Evolutionary conservation across 192 early-diverging fungal genomes (phyloP).

Genomic region (Backusella macrospora): DNA sequence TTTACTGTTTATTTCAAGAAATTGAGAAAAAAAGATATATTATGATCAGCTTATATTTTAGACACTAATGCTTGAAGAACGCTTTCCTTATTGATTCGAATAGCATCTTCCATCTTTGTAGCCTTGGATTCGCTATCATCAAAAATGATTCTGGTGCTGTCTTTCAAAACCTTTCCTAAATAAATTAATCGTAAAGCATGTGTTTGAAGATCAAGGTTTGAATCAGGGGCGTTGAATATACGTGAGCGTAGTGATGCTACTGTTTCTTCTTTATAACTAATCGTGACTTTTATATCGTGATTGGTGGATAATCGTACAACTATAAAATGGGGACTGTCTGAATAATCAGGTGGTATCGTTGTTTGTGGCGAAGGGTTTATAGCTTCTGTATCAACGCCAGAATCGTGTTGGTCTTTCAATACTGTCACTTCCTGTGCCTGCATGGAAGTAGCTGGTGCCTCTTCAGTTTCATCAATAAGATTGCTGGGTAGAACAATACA

Average conservation of each 20-base stretch:
- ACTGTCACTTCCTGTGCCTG: neutral
- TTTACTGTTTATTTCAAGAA: neutral
- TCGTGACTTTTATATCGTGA: conserved; percentile 26
- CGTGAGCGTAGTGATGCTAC: conserved; percentile 32
- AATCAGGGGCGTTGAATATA: conserved; percentile 24
- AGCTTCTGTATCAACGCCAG: neutral
- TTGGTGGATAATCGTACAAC: conserved; percentile 42
- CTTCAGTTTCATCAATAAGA: conserved; percentile 22
- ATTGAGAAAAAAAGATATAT: neutral
- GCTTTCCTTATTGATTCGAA: neutral
- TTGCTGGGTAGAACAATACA: conserved; percentile 65
- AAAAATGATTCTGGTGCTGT: conserved; percentile 15
- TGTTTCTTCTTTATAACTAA: conserved; percentile 27
- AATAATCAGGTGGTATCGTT: neutral
- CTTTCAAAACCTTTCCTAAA: conserved; percentile 49
- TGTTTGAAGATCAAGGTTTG: conserved; percentile 22
- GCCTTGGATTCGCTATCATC: neutral
- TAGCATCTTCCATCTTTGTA: neutral
- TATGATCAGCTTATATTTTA: neutral
- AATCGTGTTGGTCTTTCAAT: neutral
- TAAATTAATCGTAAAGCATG: conserved; percentile 49
- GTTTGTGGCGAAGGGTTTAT: neutral
- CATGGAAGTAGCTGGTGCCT: neutral
- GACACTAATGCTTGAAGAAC: neutral
- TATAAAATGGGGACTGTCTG: conserved; percentile 13